Percentiles rank a stretch among this genome's conserved stretches.
Evolutionary conservation across 768 basidiomycete species (phyloP).

Genomic region (Pleurotus tuoliensis): DNA sequence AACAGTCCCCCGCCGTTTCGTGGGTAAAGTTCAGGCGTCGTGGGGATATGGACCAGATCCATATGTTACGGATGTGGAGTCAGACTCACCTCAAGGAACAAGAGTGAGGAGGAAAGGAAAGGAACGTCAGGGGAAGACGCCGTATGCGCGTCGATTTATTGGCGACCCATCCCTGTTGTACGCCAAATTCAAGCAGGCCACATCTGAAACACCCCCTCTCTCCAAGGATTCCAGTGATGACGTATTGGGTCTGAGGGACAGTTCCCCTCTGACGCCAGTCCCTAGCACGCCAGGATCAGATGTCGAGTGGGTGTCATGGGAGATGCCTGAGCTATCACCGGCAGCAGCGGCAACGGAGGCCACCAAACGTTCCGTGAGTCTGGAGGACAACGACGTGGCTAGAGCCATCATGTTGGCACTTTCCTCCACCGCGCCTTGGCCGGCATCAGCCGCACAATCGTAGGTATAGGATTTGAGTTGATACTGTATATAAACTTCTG

Average conservation of each 20-base stretch:
- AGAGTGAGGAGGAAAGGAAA: not conserved
- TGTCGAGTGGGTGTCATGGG: no score
- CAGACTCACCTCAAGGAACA: not conserved
- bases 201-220: not conserved
- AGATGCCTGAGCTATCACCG: not conserved
- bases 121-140: not conserved
- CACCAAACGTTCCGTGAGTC: not conserved
- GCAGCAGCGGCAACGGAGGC: not conserved
- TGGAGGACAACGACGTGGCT: not conserved
- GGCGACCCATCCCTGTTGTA: not conserved
- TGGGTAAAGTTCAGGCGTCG: conserved; percentile 25
- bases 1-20: conserved; percentile 17
- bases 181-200: not conserved
- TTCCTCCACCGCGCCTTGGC: not conserved
- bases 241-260: not conserved
- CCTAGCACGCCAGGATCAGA: not conserved
- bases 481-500: no score
- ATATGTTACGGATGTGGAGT: not conserved
- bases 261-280: not conserved
- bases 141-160: not conserved
- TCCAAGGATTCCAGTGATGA: not conserved
- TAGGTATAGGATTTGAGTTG: no score
- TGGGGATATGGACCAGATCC: conserved; percentile 21
- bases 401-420: not conserved
- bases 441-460: no score